A percentile compares a stretch with the other conserved stretches of the same genome.
Conservation (phyloP, 768 basidiomycete species). For the Agaricus sinodeliciosus region DNA sequence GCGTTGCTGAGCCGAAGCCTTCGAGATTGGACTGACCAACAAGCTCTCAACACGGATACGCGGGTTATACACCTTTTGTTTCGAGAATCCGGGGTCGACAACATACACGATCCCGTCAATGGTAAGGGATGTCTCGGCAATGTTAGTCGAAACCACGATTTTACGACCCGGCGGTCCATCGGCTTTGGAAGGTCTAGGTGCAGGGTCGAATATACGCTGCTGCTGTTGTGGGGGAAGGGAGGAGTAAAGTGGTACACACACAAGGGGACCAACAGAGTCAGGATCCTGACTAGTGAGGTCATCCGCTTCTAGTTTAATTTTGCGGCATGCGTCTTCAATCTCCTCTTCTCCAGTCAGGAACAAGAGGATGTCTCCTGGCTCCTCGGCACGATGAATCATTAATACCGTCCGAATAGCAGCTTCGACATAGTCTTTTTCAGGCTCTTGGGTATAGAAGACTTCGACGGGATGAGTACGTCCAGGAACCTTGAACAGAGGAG, state of each 20-base stretch:
- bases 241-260: conserved; percentile 92
- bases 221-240: conserved; percentile 92
- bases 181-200: conserved; percentile 55
- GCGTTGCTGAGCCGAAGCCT: conserved; percentile 93
- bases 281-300: conserved; percentile 68
- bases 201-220: conserved; percentile 91
- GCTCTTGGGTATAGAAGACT: conserved; percentile 88
- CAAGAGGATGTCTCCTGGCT: conserved; percentile 84
- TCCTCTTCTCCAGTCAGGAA: conserved; percentile 99
- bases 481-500: conserved; percentile 86
- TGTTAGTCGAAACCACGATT: conserved; percentile 92
- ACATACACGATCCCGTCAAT: conserved; percentile 99
- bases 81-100: conserved; percentile 95
- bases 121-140: conserved; percentile 95
- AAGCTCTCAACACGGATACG: conserved; percentile 93
- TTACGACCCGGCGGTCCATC: conserved; percentile 86
- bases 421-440: conserved; percentile 94
- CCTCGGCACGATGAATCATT: conserved; percentile 96
- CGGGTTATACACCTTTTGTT: conserved; percentile 98
- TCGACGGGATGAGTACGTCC: conserved; percentile 95
- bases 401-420: conserved; percentile 93
- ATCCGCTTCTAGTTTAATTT: conserved; percentile 88
- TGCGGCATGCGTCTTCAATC: conserved; percentile 93
- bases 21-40: conserved; percentile 91
- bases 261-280: conserved; percentile 74